phyloP scores from a whole-genome alignment of 2,329 filamentous ascomycete species.

The Cercospora nicotianae region DNA sequence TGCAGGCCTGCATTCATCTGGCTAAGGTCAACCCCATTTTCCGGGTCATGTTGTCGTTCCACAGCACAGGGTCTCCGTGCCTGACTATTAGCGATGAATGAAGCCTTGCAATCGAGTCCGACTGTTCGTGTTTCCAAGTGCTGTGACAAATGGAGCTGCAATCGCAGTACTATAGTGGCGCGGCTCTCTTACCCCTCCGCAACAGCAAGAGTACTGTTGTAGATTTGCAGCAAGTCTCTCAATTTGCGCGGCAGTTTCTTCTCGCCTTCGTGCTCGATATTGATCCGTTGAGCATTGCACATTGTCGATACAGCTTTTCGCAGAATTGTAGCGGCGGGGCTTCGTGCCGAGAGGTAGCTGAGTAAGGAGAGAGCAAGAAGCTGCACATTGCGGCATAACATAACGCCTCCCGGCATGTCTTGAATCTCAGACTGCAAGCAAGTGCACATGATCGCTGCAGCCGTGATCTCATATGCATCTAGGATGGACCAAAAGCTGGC shows the following conservation, averaged over 20 bases:
- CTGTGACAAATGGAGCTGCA: too few species aligned
- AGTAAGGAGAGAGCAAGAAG: conserved; percentile 5
- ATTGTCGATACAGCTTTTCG: conserved; percentile 1
- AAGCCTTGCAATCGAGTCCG: too few species aligned
- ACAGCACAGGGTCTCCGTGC: too few species aligned
- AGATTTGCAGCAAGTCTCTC: background rate
- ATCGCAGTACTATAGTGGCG: too few species aligned
- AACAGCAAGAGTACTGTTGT: background rate
- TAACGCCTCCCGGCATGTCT: background rate
- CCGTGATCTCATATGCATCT: conserved; percentile 2
- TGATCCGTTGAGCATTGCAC: background rate
- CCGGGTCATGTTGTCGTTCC: background rate
- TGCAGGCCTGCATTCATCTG: background rate
- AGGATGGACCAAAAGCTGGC: background rate
- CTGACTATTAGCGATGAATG: too few species aligned
- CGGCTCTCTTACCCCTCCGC: background rate
- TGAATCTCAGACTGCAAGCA: background rate
- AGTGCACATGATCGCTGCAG: background rate
- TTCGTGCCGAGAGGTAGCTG: conserved; percentile 3
- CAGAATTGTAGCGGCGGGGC: background rate
- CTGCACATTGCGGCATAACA: background rate
- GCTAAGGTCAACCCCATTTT: background rate
- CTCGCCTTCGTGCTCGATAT: background rate
- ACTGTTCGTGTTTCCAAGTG: too few species aligned
- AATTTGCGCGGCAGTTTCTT: background rate